Percentiles rank a stretch among this genome's conserved stretches.
These are phyloP conservation scores for Phytopythium helicoides DNA, from an alignment of 352 stramenopile species.

Conservation along the genomic window DNA sequence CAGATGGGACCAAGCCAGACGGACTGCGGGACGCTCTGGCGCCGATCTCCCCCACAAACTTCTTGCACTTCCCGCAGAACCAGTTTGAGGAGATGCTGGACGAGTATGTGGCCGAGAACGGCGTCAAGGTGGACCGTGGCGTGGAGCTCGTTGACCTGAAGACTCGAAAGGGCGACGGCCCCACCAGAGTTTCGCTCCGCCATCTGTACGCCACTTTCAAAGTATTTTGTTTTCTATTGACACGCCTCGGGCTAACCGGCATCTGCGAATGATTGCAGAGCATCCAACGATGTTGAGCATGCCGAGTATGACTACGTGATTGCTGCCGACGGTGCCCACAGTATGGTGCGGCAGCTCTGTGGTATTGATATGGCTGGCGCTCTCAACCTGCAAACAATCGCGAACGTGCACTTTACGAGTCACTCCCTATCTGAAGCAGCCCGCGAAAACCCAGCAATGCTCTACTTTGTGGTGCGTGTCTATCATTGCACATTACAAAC, in stretches of 20 bases:
- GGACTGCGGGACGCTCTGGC: slow-evolving; percentile 36
- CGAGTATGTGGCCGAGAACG: slow-evolving; percentile 43
- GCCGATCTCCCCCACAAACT: slow-evolving; percentile 69
- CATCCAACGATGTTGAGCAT: slow-evolving; percentile 39
- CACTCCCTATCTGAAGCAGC: slow-evolving; percentile 50
- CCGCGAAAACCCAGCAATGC: slow-evolving; percentile 84
- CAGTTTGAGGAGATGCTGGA: slow-evolving; percentile 71
- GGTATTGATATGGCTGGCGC: slow-evolving; percentile 73
- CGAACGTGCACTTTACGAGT: slow-evolving; percentile 95
- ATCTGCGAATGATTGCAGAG: slow-evolving; percentile 12
- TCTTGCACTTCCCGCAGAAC: slow-evolving; percentile 85
- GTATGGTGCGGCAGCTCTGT: slow-evolving; percentile 65
- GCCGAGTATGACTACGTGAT: slow-evolving; percentile 82
- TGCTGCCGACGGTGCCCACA: slow-evolving; percentile 90
- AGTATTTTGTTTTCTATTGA: slow-evolving; percentile 12
- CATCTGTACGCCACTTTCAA: slow-evolving; percentile 58
- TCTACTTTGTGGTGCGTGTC: slow-evolving; percentile 89
- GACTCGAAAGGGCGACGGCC: slow-evolving; percentile 6
- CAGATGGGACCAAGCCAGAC: slow-evolving; percentile 6
- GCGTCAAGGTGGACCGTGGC: slow-evolving; percentile 52
- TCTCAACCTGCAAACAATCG: slow-evolving; percentile 87
- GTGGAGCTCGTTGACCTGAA: slow-evolving; percentile 53
- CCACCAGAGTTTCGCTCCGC: slow-evolving; percentile 30
- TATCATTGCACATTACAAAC: background rate
- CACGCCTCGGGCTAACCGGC: slow-evolving; percentile 9